These are phyloP conservation scores for Apiospora arundinis DNA, from an alignment of 2,329 filamentous ascomycete species.

Conservation along the genomic window DNA sequence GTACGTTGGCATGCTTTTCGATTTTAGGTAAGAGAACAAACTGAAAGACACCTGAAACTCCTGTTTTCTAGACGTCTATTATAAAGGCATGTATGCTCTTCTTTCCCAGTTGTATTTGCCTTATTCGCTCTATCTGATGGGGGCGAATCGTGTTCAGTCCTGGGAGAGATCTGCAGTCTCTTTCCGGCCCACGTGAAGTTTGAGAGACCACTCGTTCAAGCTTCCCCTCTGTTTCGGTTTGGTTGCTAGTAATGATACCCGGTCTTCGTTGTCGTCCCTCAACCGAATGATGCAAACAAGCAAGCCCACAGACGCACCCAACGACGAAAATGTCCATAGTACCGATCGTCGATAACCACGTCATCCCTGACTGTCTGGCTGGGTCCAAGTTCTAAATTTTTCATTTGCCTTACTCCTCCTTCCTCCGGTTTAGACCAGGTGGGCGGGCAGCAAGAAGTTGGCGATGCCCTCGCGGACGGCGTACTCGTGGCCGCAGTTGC, in stretches of 20 bases:
- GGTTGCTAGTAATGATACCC: too few species aligned
- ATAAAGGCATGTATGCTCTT: not conserved
- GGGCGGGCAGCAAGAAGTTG: constrained; percentile 92
- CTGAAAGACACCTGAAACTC: not conserved
- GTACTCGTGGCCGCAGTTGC: constrained; percentile 92
- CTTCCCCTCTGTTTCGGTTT: too few species aligned
- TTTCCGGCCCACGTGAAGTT: too few species aligned
- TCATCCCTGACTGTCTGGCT: too few species aligned
- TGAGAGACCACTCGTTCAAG: too few species aligned
- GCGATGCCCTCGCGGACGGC: constrained; percentile 94
- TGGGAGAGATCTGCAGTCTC: not conserved
- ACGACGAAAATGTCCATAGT: too few species aligned
- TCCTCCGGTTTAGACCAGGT: constrained; percentile 73
- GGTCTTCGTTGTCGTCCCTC: too few species aligned
- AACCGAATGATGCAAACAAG: not conserved
- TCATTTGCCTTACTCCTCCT: too few species aligned
- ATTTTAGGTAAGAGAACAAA: not conserved
- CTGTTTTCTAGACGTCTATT: not conserved
- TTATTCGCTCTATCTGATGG: not conserved
- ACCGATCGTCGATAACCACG: too few species aligned
- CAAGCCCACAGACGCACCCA: too few species aligned
- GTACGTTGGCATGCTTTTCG: not conserved
- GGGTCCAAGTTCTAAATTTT: too few species aligned
- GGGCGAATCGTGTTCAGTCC: not conserved
- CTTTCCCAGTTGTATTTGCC: not conserved